Conservation (phyloP, 768 basidiomycete species). For the Lyophyllum shimeji region DNA sequence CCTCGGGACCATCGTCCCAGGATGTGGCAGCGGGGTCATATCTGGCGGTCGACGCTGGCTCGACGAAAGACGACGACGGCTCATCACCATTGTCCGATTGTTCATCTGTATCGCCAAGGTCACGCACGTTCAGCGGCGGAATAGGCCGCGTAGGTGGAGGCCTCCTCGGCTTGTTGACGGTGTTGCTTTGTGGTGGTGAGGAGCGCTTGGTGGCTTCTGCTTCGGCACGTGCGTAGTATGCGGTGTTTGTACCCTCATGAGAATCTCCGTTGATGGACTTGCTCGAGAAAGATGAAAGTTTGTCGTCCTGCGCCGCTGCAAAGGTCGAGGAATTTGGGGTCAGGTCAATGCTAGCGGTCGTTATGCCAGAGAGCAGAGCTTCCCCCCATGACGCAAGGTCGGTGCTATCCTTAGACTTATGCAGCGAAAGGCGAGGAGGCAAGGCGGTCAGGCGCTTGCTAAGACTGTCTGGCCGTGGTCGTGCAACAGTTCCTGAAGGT, state of each 20-base stretch:
- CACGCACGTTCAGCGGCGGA: constrained; percentile 31
- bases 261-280: neutral
- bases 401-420: constrained; percentile 39
- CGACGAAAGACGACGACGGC: constrained; percentile 18
- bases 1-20: constrained; percentile 3
- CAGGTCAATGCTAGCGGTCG: constrained; percentile 16
- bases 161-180: neutral
- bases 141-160: constrained; percentile 14
- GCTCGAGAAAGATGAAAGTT: neutral
- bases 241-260: neutral
- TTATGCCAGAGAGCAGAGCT: constrained; percentile 54
- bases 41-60: constrained; percentile 19
- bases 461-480: constrained; percentile 6
- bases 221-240: constrained; percentile 2
- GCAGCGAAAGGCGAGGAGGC: constrained; percentile 58
- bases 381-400: constrained; percentile 57
- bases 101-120: constrained; percentile 13
- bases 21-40: constrained; percentile 14
- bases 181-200: neutral
- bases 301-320: constrained; percentile 15
- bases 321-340: constrained; percentile 14
- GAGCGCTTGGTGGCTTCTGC: neutral
- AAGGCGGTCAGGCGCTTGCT: constrained; percentile 28
- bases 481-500: constrained; percentile 1
- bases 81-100: constrained; percentile 11